Evolutionary conservation across 2,329 filamentous ascomycete species (phyloP), one percentile per base, ranked within the genome.

Genomic region (Cladosporium colombiae): DNA sequence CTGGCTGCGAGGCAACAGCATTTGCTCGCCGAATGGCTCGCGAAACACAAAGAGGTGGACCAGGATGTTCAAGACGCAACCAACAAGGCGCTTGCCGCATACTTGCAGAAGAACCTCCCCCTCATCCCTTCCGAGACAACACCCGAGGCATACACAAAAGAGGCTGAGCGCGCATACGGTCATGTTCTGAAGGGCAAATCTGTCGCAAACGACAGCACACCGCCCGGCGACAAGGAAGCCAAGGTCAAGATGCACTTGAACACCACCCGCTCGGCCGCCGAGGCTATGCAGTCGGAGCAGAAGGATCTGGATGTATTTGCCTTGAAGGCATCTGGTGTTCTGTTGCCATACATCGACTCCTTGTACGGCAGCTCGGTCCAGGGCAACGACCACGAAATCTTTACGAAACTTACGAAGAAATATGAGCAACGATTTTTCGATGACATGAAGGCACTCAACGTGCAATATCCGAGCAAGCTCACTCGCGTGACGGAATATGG

Each of bases 401-500:
- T 96, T 78, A 95, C 91, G 2, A 88, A 91, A 69, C 85, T 98
- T 31, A 96, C 94, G 0, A 85, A 91, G 77, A 89, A 89, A 74
- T 96, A 93, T 81, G 94, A 97, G 78, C 83, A 86, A n/a, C 86
- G 92, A 16, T 98, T 97, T 78, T 90, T 91, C 75, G 88, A 91
- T 65, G 94, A 98, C 73, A 93, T 98, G 89, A 85, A 88, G 68
- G 88, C 88, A 7, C 81, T 98, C 60, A 98, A 98, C 73, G 92
- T 96, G 13, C 82, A 94, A 46, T 84, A 89, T 25, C 93, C 94
- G 0, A 91, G 96, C 73, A 86, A 90, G 37, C 82, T 97, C 29
- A 97, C 93, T 0, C 84, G 93, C 65, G 94, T 97, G n/a, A 97
- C 93, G 0, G 92, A 97, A 73, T 97, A 95, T 72, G 91, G 94